These are phyloP conservation scores for Apiospora hydei DNA, from an alignment of 2,329 filamentous ascomycete genomes.

Conservation along the genomic window DNA sequence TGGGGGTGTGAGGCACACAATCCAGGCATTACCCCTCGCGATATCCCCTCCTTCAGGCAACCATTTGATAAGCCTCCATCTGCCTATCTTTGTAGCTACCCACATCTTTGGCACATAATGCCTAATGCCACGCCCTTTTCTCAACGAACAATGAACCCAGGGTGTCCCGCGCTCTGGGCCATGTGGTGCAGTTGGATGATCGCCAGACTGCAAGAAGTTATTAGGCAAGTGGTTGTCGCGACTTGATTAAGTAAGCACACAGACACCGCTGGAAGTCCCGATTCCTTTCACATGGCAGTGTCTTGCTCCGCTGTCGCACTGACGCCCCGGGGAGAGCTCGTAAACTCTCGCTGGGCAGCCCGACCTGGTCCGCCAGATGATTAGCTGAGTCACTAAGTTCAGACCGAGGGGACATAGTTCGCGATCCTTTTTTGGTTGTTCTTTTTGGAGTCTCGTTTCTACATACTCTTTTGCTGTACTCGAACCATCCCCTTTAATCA, in stretches of 20 bases:
- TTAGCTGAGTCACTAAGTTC: slow-evolving; percentile 9
- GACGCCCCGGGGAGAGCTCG: not conserved
- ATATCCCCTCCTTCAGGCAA: not conserved
- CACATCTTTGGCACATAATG: not conserved
- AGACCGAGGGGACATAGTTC: not conserved
- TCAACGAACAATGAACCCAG: not conserved
- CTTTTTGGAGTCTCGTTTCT: too few species aligned
- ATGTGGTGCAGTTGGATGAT: not conserved
- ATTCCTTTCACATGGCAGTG: not conserved
- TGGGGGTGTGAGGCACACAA: not conserved
- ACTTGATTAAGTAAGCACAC: too few species aligned
- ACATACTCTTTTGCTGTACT: too few species aligned
- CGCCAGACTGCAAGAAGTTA: not conserved
- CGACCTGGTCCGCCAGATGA: not conserved
- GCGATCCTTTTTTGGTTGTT: not conserved
- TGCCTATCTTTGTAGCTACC: not conserved
- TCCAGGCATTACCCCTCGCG: not conserved
- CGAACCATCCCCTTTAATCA: too few species aligned
- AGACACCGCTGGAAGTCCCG: not conserved
- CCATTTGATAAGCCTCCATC: not conserved
- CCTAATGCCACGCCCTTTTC: too few species aligned
- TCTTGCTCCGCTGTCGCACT: not conserved
- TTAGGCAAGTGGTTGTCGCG: too few species aligned
- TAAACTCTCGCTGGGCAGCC: not conserved
- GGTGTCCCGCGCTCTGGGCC: not conserved